Evolutionary conservation across 768 basidiomycete genomes (phyloP), one percentile per base, ranked within the genome.

Genomic region (Zangia roseola): DNA sequence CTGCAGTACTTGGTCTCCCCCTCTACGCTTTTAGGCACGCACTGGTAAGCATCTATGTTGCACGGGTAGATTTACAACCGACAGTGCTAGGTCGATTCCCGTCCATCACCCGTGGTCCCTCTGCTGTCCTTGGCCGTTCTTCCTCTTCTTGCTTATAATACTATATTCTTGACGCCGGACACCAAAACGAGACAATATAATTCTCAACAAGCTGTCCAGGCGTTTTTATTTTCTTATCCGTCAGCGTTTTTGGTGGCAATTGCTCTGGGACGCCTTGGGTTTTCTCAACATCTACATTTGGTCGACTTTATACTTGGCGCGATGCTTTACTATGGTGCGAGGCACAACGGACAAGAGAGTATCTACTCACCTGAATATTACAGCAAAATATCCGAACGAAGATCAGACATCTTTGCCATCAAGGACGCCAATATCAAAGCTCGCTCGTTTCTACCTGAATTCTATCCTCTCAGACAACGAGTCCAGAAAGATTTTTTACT

Each of bases 401-500:
- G 65, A 70, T 35, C 77, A 78, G 47, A 58, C 71, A 9, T 65
- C 78, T 43, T 62, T 73, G 16, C 65, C 66, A 16, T 61, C 79
- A 23, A 76, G 77, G 40, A 80, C 80, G 9, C 78, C 82, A 6
- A 71, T 77, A 21, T 77, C 79, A 28, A 76, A 78, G 49, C 67
- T 82, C 31, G 67, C 79, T 48, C 79, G 80, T 45, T 78, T 82
- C 25, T 93, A 97, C 66, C 72, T 97, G 44, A 94, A 95, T 62
- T 86, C 90, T 10, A 91, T 99, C 47, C 76, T 98, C 31, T 84
- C 87, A 17, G 95, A 95, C 57, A 82, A 86, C 4, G 94, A 98
- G 64, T 94, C 92, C 17, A 80, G 93, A 58, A 90, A 89, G 69
- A 98, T 99, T 49, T 97, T 94, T 69, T 97, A 95, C 69, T 99